phyloP scores from a whole-genome alignment of 2,329 filamentous ascomycete genomes.

The Leptographium wingfieldii region DNA sequence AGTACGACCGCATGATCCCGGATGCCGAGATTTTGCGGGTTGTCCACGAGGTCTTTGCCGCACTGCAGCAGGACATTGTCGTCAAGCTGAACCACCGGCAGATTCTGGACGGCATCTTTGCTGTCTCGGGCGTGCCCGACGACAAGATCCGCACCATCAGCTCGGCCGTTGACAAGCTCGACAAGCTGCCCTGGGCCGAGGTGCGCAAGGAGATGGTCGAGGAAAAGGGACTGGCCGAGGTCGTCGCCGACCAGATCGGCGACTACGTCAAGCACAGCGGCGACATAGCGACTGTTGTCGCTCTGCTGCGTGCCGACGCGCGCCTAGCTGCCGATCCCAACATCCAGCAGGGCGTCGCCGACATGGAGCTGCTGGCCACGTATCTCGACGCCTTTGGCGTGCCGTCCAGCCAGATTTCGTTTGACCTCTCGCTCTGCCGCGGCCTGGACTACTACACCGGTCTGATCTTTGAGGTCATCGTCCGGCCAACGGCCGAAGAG shows the following conservation, averaged over 20 bases:
- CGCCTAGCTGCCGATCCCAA: conserved; percentile 57
- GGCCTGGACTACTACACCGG: conserved; percentile 52
- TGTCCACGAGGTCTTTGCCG: conserved; percentile 72
- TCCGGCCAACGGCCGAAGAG: conserved; percentile 18
- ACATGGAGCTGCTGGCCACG: conserved; percentile 68
- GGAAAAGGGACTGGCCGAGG: conserved; percentile 68
- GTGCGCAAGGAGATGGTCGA: conserved; percentile 89
- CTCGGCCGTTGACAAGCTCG: conserved; percentile 89
- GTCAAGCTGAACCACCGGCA: conserved; percentile 95
- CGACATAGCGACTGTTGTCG: conserved; percentile 49
- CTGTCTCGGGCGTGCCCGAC: conserved; percentile 75
- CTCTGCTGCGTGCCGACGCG: conserved; percentile 54
- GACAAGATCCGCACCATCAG: conserved; percentile 84
- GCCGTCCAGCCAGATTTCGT: conserved; percentile 57
- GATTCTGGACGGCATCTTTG: conserved; percentile 84
- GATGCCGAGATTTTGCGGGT: conserved; percentile 84
- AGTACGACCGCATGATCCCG: conserved; percentile 80
- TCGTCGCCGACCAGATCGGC: conserved; percentile 77
- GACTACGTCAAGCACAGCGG: conserved; percentile 48
- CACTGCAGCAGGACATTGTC: conserved; percentile 55
- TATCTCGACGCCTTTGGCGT: conserved; percentile 72
- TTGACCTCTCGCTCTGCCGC: conserved; percentile 80
- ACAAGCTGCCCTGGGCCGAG: conserved; percentile 80
- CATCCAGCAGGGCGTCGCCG: conserved; percentile 67
- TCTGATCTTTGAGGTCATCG: conserved; percentile 69